Evolutionary conservation across 202 grass and related monocot species (phyloP).

Genomic region (Musa balbisiana): DNA sequence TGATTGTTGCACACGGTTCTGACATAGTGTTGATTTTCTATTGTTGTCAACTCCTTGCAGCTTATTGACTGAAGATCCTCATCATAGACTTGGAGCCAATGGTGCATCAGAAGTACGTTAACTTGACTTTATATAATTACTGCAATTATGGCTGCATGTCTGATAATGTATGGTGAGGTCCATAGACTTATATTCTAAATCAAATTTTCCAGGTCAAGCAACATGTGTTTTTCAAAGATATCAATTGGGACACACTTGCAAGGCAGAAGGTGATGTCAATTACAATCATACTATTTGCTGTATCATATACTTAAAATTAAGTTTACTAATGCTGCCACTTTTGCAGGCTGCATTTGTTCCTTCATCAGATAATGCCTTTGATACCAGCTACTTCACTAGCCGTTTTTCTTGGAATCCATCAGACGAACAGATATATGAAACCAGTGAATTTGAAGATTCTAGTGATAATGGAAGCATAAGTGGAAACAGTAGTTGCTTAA

Average conservation of each 20-base stretch:
- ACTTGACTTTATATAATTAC: slow-evolving; percentile 22
- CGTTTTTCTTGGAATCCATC: slow-evolving; percentile 99
- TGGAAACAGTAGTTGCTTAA: slow-evolving; percentile 89
- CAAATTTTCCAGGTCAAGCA: slow-evolving; percentile 75
- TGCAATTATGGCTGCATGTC: slow-evolving; percentile 4
- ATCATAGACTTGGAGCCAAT: slow-evolving; percentile 83
- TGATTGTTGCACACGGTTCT: neutral
- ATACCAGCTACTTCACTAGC: slow-evolving; percentile 99
- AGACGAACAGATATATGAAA: slow-evolving; percentile 86
- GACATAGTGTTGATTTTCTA: neutral
- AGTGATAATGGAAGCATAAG: slow-evolving; percentile 96
- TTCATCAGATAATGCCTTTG: slow-evolving; percentile 77
- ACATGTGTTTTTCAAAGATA: slow-evolving; percentile 88
- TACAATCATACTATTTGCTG: slow-evolving; percentile 24
- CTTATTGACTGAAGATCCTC: slow-evolving; percentile 95
- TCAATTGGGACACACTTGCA: slow-evolving; percentile 95
- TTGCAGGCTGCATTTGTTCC: slow-evolving; percentile 97
- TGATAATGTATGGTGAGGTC: slow-evolving; percentile 3
- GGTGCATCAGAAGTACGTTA: slow-evolving; percentile 91
- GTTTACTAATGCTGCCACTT: slow-evolving; percentile 29
- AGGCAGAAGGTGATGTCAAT: slow-evolving; percentile 81
- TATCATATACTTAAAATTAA: slow-evolving; percentile 8
- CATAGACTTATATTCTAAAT: slow-evolving; percentile 19
- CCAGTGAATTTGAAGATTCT: slow-evolving; percentile 77
- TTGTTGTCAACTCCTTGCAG: slow-evolving; percentile 29